Evolutionary conservation across 192 early-diverging fungal species (phyloP).

Genomic region (Phycomyces blakesleeanus): DNA sequence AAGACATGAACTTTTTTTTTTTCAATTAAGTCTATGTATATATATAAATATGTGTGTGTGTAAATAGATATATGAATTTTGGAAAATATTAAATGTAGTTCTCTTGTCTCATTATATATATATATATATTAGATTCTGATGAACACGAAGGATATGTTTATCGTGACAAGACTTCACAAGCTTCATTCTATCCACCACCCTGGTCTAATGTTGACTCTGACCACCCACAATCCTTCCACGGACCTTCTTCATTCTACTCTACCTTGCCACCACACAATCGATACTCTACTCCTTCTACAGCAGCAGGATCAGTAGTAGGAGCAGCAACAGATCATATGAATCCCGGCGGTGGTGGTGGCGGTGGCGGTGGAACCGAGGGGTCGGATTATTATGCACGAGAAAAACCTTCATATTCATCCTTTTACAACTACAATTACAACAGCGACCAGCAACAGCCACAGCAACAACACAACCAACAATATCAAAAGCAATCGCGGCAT

Average conservation of each 20-base stretch:
- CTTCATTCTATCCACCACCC: slow-evolving; percentile 1
- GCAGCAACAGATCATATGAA: no score
- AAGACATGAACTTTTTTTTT: no score
- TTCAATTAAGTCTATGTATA: no score
- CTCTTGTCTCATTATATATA: background rate
- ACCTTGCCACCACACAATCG: background rate
- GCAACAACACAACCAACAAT: no score
- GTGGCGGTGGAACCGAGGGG: background rate
- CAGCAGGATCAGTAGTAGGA: no score
- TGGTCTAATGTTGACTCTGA: slow-evolving; percentile 11
- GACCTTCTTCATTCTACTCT: background rate
- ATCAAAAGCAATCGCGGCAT: slow-evolving; percentile 11
- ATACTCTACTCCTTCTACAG: no score
- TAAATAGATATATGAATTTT: no score
- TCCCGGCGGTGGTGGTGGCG: no score
- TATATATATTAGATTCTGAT: slow-evolving; percentile 31
- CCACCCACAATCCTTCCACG: slow-evolving; percentile 5
- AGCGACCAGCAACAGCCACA: slow-evolving; percentile 7
- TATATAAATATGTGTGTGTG: no score
- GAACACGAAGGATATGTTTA: slow-evolving; percentile 34
- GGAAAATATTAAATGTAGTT: no score
- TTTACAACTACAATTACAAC: no score
- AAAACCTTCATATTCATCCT: no score
- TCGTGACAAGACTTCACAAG: slow-evolving; percentile 20
- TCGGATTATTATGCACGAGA: slow-evolving; percentile 4